Base-by-base conservation (phyloP, 371 early-diverging fungal species). In the Nosema muscidifuracis region DNA sequence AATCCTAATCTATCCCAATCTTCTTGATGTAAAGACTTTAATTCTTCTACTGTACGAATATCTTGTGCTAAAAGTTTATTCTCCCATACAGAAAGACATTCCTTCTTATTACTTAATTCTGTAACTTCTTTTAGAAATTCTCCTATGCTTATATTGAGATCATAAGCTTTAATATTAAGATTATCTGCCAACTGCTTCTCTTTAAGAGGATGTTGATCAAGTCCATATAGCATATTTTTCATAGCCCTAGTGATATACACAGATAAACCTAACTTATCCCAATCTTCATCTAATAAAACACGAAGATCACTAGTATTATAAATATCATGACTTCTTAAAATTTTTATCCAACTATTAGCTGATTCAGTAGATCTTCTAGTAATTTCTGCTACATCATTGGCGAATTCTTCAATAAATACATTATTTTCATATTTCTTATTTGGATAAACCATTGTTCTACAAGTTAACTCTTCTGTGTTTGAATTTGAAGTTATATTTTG, bases 211-310 rank as follows among this genome's bases (percentile, higher is more conserved):
- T 50, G 55, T 82, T 94, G 65, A 47, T 74, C 56, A 56, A 74
- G 51, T 40, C 82, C 81, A 62, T 71, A 82, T 4, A 82, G 68
- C 73, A 75, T 70, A 62, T 83, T 82, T 63, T 89, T 89, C 66
- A 91, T 83, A 3, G 90, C 89, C 53, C 92, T 86, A 26, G 85
- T 78, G 1, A 91, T 89, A 85, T 91, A 91, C 2, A 92, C 90
- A 1, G 92, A 91, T 67, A 92, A 80, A 0, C 87, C 88, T 68
- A 84, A 72, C 57, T 62, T 73, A 28, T 80, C 80, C 81, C 83
- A 81, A 69, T 81, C 83, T 58, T 82, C 81, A 36, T 77, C 75
- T 65, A 76, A 67, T 24, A 84, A 60, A 53, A 87, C 85, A 60
- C 80, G 84, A 38, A 91, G 80, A 50, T 91, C 91, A 31, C 87